Evolutionary conservation across 768 basidiomycete species (phyloP), one percentile per base, ranked within the genome.

Genomic region (Rhizopogon roseolus): DNA sequence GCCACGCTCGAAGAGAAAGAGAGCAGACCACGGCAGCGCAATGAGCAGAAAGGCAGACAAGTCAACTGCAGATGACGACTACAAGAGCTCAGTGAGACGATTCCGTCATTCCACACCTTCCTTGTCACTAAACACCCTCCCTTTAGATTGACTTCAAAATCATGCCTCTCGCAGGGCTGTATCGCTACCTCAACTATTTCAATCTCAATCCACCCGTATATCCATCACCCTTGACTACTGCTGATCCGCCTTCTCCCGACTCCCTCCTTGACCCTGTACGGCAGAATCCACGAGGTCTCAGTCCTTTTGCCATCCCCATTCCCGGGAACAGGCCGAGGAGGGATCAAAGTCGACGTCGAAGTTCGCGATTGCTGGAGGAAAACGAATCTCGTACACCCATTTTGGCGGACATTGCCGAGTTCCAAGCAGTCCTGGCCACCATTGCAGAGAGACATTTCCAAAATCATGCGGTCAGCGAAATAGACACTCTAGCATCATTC

Each of bases 401-500:
- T 50, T 66, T 90, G 53, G 79, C 85, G 9, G 90, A 93, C 64
- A 64, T 86, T 11, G 76, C 75, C 34, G 89, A 90, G 37, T 73
- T 90, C 14, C 85, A 90, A 54, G 73, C 66, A 0, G 76, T 86
- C 41, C 69, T 93, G 34, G 90, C 90, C 2, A 70, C 73, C 7
- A 76, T 93, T 39, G 88, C 83, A 2, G 85, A 90, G 62, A 76
- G 76, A 51, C 90, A 93, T 68, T 92, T 90, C 65, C 75, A 80
- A 53, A 82, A 86, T 38, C 73, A 81, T 54, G 61, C 70, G 11
- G 69, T 77, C 16, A 85, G 85, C 66, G 90, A 93, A 68, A 83
- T 89, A 44, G 90, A 92, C 56, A 87, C 84, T n/a, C 72, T 92
- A 39, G 86, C 88, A 17, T 80, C 84, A 29, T 91, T 92, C 60